These are phyloP conservation scores for Musa balbisiana DNA, from an alignment of 202 grass and related monocot species.

Conservation along the genomic window DNA sequence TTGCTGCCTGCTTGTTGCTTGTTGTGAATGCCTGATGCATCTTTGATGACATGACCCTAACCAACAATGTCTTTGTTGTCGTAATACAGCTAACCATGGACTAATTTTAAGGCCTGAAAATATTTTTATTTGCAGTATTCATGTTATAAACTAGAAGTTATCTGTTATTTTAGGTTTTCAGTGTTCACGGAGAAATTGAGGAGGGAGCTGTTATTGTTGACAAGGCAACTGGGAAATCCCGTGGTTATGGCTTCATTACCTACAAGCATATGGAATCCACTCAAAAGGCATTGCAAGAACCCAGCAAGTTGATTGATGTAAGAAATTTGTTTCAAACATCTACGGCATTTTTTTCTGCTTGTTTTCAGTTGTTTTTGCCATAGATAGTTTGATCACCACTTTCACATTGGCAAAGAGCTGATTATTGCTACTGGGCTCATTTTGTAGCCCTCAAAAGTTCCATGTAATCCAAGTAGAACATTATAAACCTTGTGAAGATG, in stretches of 20 bases:
- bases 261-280: conserved; percentile 19
- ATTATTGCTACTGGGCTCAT: too few relatives aligned
- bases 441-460: too few relatives aligned
- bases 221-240: conserved; percentile 16
- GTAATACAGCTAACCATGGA: not conserved
- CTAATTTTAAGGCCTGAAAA: not conserved
- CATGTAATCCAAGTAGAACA: too few relatives aligned
- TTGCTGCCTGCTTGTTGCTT: conserved; percentile 9
- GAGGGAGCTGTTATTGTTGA: conserved; percentile 17
- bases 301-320: conserved; percentile 25
- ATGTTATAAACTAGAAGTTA: not conserved
- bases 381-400: not conserved
- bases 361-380: not conserved
- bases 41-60: not conserved
- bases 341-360: not conserved
- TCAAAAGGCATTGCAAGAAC: conserved; percentile 17
- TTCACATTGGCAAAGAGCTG: not conserved
- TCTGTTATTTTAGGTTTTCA: conserved; percentile 1
- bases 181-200: conserved; percentile 17
- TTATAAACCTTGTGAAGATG: too few relatives aligned
- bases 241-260: conserved; percentile 18
- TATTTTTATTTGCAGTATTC: not conserved
- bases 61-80: not conserved
- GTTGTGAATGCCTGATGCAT: conserved; percentile 3
- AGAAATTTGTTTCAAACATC: conserved; percentile 3